Base-by-base conservation (phyloP, 2,329 filamentous ascomycete species). In the Alternaria alternata region DNA sequence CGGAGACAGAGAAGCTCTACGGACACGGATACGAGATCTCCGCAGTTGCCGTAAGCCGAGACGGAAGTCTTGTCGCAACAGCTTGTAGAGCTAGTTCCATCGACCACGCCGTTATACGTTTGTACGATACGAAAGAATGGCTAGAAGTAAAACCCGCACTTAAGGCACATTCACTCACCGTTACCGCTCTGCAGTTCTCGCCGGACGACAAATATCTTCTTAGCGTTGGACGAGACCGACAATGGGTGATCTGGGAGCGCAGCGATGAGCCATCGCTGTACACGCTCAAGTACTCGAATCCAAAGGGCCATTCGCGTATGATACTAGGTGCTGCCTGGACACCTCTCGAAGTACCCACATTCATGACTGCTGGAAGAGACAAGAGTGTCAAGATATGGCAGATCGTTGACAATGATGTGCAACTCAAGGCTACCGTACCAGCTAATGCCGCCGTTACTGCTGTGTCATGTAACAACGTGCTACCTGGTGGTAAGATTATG, bases 11-110 rank as follows among this genome's bases (percentile, higher is more conserved):
- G 78, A 99, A 99, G 81, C 86, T 99, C 1, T 99, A 99, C 79
- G 95, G 95, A 2, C 95, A 99, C 79, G 95, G 95, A 30, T 97
- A 97, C 80, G 95, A 99, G 79, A 94, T 99, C 51, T 96, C 93
- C 2, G 91, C 92, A 38, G 87, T 97, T 16, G 91, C 94, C 11
- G 86, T 90, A 7, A 93, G 88, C 71, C 87, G 91, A 72, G 89
- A 93, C 69, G 90, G 91, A 12, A 82, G 79, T 4, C 79, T 97
- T 22, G 85, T 99, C 14, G 95, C 95, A 32, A 97, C 94, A 54
- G 93, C 95, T 2, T 99, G 95, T 82, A 92, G 91, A 73, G 95
- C 95, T 18, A 96, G 90, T 74, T 96, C 93, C 1, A 84, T 94
- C 57, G 95, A 97, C 77, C 95, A 99, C 75, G 95, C 95, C 43